Base-by-base conservation (phyloP, 2,329 filamentous ascomycete species). In the Scedosporium dehoogii region DNA sequence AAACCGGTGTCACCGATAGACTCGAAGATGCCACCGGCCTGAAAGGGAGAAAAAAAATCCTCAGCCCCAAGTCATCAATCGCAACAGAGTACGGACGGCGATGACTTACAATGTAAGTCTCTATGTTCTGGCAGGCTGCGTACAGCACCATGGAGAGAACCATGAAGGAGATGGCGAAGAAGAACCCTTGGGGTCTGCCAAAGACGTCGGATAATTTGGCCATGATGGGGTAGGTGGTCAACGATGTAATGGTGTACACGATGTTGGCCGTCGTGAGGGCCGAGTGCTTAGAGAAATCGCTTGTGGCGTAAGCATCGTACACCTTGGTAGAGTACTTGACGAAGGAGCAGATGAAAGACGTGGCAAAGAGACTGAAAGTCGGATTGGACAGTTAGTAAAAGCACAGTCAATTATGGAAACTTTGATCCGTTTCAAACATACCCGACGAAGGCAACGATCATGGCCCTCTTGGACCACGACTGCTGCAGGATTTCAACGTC, bases 181-280 rank as follows among this genome's bases (percentile, higher is more conserved):
- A 73, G 66, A 84, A 81, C 12, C 81, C 82, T 65, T 84, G 78
- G 51, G 81, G 78, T 58, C 83, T 77, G 61, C 82, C 83, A 71
- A 82, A 85, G 4, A 85, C 72, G 69, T 86, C 81, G 56, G 84
- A 77, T 25, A 85, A 74, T 68, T 86, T 86, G 29, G 83, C 83
- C 71, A 86, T 77, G 7, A 84, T 80, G 4, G 84, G 81, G 67
- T 84, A 84, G 6, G 81, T 78, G 3, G 83, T 79, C 25, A 82
- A 79, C 66, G 73, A 70, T 44, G 81, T 79, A 48, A 79, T 75
- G 55, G 72, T 76, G 3, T 77, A 70, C 0, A 83, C 76, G 58
- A 83, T 78, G 51, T 76, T 74, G 38, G 79, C 76, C 2, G 80
- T 76, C 1, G 77, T 75, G 25, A 81, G 71, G 4, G 81, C 71